Evolutionary conservation across 1,284 basidiomycete species (phyloP), one percentile per base, ranked within the genome.

Genomic region (Volvariella surrecta): DNA sequence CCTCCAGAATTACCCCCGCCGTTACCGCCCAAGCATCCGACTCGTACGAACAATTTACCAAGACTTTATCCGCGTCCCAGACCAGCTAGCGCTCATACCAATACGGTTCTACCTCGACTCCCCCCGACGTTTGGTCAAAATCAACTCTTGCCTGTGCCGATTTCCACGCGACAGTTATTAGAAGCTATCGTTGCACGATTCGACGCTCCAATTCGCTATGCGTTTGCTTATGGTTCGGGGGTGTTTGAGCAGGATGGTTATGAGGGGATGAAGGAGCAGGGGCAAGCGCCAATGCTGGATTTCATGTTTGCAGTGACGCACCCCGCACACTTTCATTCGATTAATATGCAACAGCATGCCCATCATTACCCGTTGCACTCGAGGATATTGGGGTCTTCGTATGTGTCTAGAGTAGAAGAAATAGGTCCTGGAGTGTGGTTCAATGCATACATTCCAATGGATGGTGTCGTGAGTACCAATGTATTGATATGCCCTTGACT

Each of bases 291-390:
- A 0, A 89, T 99, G 84, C 76, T 97, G 16, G 95, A 99, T 64
- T 94, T 99, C 55, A 79, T 99, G 61, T 86, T 99, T 57, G 91
- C 93, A 0, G 93, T 97, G 32, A 89, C 89, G 0, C 89, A 95
- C 54, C 75, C 95, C 0, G 74, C 74, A 16, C 90, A 95, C 56
- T 99, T 94, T 73, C 96, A 99, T 61, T 87, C 82, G 22, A 87
- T 92, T 61, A 99, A 99, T 61, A 83, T 98, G 76, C 72, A 81
- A 34, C 89, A 93, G 61, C 77, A 88, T 57, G 90, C 94, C 0
- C 66, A 73, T 2, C 95, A 99, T 63, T 99, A 99, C 59, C 86
- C 93, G 1, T 60, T 91, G 15, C 81, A 89, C 53, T 81, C 90
- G 22, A 75, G 93, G n/a, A 52, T 80, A 39, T 62, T 95, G 1